Base-by-base conservation (phyloP, 345 rosid species). In the Clarkia xantiana region DNA sequence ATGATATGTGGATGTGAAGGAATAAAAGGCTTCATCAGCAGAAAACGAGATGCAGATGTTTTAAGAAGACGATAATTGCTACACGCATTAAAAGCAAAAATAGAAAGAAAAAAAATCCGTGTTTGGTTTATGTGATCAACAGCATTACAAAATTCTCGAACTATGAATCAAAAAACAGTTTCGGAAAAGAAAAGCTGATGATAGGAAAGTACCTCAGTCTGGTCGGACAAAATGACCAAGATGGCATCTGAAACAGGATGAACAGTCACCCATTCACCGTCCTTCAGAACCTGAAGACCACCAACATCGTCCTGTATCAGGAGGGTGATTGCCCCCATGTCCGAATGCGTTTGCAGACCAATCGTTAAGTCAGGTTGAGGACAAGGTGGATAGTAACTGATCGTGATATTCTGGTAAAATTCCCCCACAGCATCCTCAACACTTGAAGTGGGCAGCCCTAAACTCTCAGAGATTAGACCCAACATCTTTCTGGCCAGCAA, bases 291-390 rank as follows among this genome's bases (percentile, higher is more conserved):
- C 78, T 86, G 72, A 63, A 90, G 88, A 9, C 97, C 97, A 2
- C 71, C 75, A 42, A 90, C 86, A 48, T 86, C 74, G 42, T 83
- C 95, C 57, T 90, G 94, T 48, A 86, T 77, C 70, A 90, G 57
- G 18, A 90, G 83, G 38, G 97, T 82, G 47, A 90, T 55, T 44
- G 81, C 73, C 20, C 91, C 94, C 63, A 86, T 67, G 62, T 90
- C 95, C 1, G 97, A 86, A 60, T 90, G 97, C 0, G 94, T 61
- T 62, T 86, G 95, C 40, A 86, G 84, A 47, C 97, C 97, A 45
- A 86, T 84, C 0, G 95, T 81, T 3, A 81, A 81, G 48, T 86
- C 88, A 1, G 95, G 97, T 58, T 64, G 94, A 15, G 95, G 95
- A 23, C 97, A 90, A 0, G 91, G 86, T 11, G 97, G 97, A 67